These are phyloP conservation scores for Fragaria vesca DNA, from an alignment of 306 rosid genomes.

Conservation along the genomic window DNA sequence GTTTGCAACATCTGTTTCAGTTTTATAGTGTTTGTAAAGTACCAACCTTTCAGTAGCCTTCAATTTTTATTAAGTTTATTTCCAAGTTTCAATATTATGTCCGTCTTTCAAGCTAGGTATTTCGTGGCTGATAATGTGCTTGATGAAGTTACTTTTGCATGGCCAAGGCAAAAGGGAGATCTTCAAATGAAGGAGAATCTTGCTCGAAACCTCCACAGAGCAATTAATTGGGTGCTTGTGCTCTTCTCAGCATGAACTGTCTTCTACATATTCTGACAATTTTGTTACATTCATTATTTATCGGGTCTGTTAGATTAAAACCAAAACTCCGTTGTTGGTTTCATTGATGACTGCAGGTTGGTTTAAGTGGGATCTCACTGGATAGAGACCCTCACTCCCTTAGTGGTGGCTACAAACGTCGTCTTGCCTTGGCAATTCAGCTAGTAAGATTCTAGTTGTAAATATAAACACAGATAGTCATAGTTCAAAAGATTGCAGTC, in stretches of 20 bases:
- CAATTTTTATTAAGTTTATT: background rate
- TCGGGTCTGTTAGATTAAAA: slow-evolving; percentile 11
- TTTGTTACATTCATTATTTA: slow-evolving; percentile 8
- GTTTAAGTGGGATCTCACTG: slow-evolving; percentile 79
- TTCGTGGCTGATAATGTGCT: slow-evolving; percentile 85
- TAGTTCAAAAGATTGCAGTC: slow-evolving; percentile 9
- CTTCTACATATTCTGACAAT: slow-evolving; percentile 12
- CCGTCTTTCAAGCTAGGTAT: slow-evolving; percentile 50
- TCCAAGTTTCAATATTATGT: background rate
- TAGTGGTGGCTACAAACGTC: slow-evolving; percentile 97
- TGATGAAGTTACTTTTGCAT: slow-evolving; percentile 94
- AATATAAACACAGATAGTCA: slow-evolving; percentile 5
- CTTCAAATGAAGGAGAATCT: slow-evolving; percentile 67
- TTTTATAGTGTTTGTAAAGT: background rate
- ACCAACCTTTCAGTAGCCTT: background rate
- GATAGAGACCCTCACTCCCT: slow-evolving; percentile 90
- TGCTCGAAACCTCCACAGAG: slow-evolving; percentile 77
- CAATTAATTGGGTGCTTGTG: slow-evolving; percentile 80
- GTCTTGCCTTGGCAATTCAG: slow-evolving; percentile 93
- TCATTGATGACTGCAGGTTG: slow-evolving; percentile 56
- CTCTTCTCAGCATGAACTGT: slow-evolving; percentile 13
- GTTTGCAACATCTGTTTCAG: background rate
- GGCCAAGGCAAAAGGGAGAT: slow-evolving; percentile 81
- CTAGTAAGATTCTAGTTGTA: slow-evolving; percentile 48
- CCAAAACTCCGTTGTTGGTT: slow-evolving; percentile 5